Evolutionary conservation across 2,329 filamentous ascomycete species (phyloP), one percentile per base, ranked within the genome.

Genomic region (Diaporthe sp.): DNA sequence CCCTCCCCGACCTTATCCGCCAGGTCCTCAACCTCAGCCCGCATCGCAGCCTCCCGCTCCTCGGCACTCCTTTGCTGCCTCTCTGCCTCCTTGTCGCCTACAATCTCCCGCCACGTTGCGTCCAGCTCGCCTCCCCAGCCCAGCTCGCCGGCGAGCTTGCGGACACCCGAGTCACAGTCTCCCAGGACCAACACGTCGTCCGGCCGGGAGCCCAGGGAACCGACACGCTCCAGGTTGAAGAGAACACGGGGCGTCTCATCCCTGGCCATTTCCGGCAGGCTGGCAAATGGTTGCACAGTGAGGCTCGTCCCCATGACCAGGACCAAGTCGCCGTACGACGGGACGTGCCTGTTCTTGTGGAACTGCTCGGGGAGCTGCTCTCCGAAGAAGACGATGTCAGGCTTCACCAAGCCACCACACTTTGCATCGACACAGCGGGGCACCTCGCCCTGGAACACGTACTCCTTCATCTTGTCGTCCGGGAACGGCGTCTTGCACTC

Each of bases 311-410:
- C 97, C 87, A 98, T 82, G 42, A 81, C 75, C 28, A 81, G 77
- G 28, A 79, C 92, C 76, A 88, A 76, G 44, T 84, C 83, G 15
- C 82, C 81, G 62, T 74, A 82, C 1, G 84, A 84, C 0, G 91
- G 89, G 10, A 92, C 82, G 46, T 84, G 82, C 39, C 87, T 85
- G 75, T 90, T 92, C 9, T 85, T 82, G 81, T 93, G 92, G 84
- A 97, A 97, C 0, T 84, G 85, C 9, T 85, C 82, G 0, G 94
- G 94, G 37, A 87, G 81, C 77, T 81, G 80, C 81, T 87, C 95
- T 70, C 95, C 95, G 79, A 98, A 98, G 85, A 98, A 98, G 46
- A 98, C 95, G 81, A 98, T 98, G 80, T 98, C 95, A 0, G 96
- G 96, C 85, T 98, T 98, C 51, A 98, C 95, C 3, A 97, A 86